Evolutionary conservation across 495 filamentous ascomycete genomes (phyloP), one percentile per base, ranked within the genome.

Genomic region (Geoglossum glabrum): DNA sequence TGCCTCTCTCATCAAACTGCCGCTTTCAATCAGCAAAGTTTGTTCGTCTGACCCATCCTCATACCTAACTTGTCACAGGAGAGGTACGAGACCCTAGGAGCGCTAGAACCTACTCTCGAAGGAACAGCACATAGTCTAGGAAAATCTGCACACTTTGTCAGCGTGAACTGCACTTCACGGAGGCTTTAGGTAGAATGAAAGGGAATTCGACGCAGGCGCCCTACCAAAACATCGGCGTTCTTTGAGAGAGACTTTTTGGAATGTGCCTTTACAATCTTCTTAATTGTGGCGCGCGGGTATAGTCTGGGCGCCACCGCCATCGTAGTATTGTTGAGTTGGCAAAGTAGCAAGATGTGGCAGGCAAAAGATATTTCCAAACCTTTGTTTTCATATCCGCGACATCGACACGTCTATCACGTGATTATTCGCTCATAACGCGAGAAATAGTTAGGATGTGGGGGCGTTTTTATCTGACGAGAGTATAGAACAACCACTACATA

Each of bases 181-280:
- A 45, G 56, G 59, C 8, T 3, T 11, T 10, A 7, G 26, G 23
- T 21, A 19, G 9, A 25, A 51, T 26, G 33, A 43, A 31, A 47
- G 21, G n/a, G 27, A 17, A 51, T 17, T 21, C 10, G 36, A 58
- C 26, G 25, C 60, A 61, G 11, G 56, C 46, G n/a, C 59, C 78
- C 62, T 76, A 95, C 87, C 73, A 90, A 71, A 58, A 94, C 80
- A 71, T 95, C 90, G 47, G 81, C 83, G 64, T 94, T 90, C 69
- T 89, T 90, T 73, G 82, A 86, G 60, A 94, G 68, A 57, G 75
- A 83, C 61, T 79, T 78, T 55, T 86, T 84, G 4, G 85, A 83
- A 67, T 94, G 87, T 30, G 88, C 88, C 72, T 93, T 94, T 61
- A 95, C 76, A 34, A 90, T 90, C 61, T 86, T 85, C 69, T 86